A percentile compares a stretch with the other conserved stretches of the same genome.
These are phyloP conservation scores for Ascochyta clinopodiicola DNA, from an alignment of 2,329 filamentous ascomycete genomes.

Conservation along the genomic window DNA sequence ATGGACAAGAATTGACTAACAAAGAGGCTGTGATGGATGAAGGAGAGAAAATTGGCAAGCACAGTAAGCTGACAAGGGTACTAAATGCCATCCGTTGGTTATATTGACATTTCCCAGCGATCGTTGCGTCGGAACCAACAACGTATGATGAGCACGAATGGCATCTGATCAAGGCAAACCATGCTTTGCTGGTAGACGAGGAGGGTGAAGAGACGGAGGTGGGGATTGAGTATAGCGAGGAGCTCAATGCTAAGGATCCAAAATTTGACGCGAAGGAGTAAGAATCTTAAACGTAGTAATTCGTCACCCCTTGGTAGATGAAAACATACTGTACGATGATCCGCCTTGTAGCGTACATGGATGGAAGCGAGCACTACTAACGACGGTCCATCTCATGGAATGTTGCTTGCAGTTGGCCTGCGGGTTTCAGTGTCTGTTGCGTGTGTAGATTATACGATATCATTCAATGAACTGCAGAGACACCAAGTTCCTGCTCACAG, in stretches of 20 bases:
- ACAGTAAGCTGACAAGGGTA: constrained; percentile 34
- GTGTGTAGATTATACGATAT: neutral
- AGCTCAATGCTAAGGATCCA: constrained; percentile 51
- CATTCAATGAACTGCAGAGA: no score
- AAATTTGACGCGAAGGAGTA: constrained; percentile 25
- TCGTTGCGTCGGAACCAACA: constrained; percentile 61
- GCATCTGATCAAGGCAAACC: constrained; percentile 59
- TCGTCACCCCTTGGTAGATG: neutral
- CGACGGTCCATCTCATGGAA: no score
- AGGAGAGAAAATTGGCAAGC: constrained; percentile 55
- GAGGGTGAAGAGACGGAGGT: constrained; percentile 48
- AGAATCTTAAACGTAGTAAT: neutral
- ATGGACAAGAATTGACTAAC: constrained; percentile 47
- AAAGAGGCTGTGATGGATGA: constrained; percentile 44
- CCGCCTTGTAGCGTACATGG: no score
- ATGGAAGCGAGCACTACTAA: no score
- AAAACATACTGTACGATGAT: no score
- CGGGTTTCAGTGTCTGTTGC: neutral
- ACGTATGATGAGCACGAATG: constrained; percentile 61
- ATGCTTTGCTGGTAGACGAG: constrained; percentile 53
- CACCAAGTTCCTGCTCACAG: no score
- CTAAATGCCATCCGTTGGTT: neutral
- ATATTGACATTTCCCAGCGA: constrained; percentile 26
- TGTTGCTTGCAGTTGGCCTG: no score
- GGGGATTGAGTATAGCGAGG: constrained; percentile 46